A percentile compares a stretch with the other conserved stretches of the same genome.
phyloP scores from a whole-genome alignment of 2,329 filamentous ascomycete genomes.

The Aspergillus luchuensis region DNA sequence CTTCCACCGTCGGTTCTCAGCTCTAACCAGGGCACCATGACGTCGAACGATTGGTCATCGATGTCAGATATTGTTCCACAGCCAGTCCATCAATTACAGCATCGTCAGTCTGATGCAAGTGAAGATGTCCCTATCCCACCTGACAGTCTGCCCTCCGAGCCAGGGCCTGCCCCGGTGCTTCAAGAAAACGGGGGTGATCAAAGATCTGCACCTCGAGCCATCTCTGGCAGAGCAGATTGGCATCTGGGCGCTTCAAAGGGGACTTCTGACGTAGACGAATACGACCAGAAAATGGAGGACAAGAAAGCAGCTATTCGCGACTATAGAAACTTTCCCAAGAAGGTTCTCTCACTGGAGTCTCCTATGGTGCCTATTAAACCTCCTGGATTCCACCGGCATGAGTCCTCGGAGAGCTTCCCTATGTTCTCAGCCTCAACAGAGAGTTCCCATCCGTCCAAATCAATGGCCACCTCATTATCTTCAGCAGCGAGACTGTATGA shows the following conservation, averaged over 20 bases:
- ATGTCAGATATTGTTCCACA: slow-evolving; percentile 31
- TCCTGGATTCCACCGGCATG: slow-evolving; percentile 51
- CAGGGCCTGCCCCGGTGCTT: slow-evolving; percentile 24
- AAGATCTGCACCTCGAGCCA: slow-evolving; percentile 45
- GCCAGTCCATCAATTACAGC: slow-evolving; percentile 22
- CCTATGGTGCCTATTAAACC: slow-evolving; percentile 32
- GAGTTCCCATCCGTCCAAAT: slow-evolving; percentile 56
- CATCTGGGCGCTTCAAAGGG: slow-evolving; percentile 32
- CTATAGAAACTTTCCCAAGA: slow-evolving; percentile 54
- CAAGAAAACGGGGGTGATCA: slow-evolving; percentile 33
- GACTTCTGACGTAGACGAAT: slow-evolving; percentile 40
- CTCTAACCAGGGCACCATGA: slow-evolving; percentile 35
- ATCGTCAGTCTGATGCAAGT: slow-evolving; percentile 28
- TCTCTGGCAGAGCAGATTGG: slow-evolving; percentile 43
- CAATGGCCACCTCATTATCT: slow-evolving; percentile 54
- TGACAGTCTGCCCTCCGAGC: slow-evolving; percentile 27
- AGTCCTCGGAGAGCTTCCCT: slow-evolving; percentile 63
- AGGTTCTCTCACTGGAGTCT: slow-evolving; percentile 52
- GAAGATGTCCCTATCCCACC: slow-evolving; percentile 25
- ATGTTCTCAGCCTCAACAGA: slow-evolving; percentile 66
- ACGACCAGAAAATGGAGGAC: slow-evolving; percentile 44
- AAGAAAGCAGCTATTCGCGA: slow-evolving; percentile 48
- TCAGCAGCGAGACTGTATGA: slow-evolving; percentile 34
- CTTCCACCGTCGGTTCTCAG: slow-evolving; percentile 48
- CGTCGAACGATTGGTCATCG: slow-evolving; percentile 32